A percentile compares a stretch with the other conserved stretches of the same genome.
Conservation (phyloP, 1,284 basidiomycete genomes). For the Cutaneotrichosporon mucoides region DNA sequence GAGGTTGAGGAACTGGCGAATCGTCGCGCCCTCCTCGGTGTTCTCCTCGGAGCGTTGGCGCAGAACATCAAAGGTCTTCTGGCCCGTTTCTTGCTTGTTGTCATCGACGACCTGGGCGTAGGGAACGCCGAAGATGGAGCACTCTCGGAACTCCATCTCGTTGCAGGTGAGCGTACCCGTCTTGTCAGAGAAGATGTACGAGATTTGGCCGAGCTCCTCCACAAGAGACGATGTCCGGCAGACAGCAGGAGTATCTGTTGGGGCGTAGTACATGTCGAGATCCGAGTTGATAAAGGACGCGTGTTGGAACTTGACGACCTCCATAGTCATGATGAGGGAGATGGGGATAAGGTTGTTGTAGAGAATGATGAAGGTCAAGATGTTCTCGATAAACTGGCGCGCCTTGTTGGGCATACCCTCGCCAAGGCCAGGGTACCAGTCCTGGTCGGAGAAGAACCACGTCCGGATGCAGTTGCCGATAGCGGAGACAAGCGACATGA, state of each 20-base stretch:
- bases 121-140: conserved; percentile 78
- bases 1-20: conserved; percentile 82
- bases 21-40: conserved; percentile 62
- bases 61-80: conserved; percentile 48
- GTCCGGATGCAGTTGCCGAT: conserved; percentile 84
- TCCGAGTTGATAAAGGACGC: conserved; percentile 96
- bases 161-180: conserved; percentile 96
- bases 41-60: conserved; percentile 51
- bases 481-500: conserved; percentile 83
- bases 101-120: conserved; percentile 90
- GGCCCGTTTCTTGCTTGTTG: conserved; percentile 60
- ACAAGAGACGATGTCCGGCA: conserved; percentile 96
- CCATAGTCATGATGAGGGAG: conserved; percentile 98
- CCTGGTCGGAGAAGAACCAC: conserved; percentile 75
- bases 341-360: conserved; percentile 99
- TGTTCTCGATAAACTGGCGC: conserved; percentile 80
- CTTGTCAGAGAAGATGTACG: conserved; percentile 96
- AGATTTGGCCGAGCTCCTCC: conserved; percentile 95
- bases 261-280: conserved; percentile 91
- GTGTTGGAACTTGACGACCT: conserved; percentile 98
- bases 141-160: conserved; percentile 97
- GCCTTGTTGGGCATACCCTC: conserved; percentile 53
- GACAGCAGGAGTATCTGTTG: conserved; percentile 90
- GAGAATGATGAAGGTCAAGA: conserved; percentile 95
- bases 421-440: conserved; percentile 69